These are phyloP conservation scores for Batkoa obscura DNA, from an alignment of 371 early-diverging fungal species.

Conservation along the genomic window DNA sequence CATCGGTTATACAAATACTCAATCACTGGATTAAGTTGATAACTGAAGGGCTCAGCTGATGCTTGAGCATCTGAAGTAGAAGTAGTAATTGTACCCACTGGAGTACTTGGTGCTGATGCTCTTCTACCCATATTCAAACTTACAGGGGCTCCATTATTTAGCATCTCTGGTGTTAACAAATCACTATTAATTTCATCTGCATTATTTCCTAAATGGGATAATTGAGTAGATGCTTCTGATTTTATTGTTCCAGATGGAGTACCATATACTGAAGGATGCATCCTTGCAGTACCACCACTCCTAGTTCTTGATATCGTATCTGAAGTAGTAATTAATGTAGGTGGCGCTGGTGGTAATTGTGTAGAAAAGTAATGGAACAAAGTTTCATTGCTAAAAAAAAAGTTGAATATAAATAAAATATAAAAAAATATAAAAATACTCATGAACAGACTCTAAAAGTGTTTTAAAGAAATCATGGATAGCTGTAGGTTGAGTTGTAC, in stretches of 20 bases:
- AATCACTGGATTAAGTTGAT: constrained; percentile 6
- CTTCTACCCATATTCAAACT: background rate
- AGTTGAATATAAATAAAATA: background rate
- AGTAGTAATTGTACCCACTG: constrained; percentile 4
- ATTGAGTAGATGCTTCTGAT: no score
- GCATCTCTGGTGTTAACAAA: background rate
- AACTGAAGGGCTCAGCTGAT: constrained; percentile 5
- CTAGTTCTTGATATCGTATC: background rate
- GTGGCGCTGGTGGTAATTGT: constrained; percentile 5
- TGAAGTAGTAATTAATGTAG: background rate
- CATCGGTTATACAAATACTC: constrained; percentile 7
- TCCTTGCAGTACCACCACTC: no score
- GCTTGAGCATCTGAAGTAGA: constrained; percentile 6
- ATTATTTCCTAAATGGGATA: no score
- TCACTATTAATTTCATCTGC: background rate
- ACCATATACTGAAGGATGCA: background rate
- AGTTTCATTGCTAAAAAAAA: constrained; percentile 2
- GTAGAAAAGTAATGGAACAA: constrained; percentile 7
- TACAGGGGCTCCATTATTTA: background rate
- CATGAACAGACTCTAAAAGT: constrained; percentile 6
- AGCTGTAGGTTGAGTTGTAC: background rate
- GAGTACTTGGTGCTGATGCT: constrained; percentile 4
- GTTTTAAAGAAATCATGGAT: constrained; percentile 4
- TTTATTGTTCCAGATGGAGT: background rate
- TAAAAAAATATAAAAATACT: background rate